phyloP scores from a whole-genome alignment of 2,329 filamentous ascomycete species.

The Metarhizium album region DNA sequence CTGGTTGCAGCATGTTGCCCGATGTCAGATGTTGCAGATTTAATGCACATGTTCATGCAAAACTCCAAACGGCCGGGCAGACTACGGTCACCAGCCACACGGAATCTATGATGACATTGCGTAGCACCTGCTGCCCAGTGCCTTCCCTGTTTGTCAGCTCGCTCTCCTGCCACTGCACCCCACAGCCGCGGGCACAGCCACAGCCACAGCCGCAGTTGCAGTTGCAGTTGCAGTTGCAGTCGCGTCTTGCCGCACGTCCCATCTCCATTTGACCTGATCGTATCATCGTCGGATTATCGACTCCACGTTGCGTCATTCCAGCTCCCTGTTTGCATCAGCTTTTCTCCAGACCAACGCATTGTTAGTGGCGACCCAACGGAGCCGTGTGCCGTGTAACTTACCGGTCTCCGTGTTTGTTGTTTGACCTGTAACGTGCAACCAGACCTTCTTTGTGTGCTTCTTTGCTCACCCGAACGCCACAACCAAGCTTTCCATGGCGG shows the following conservation, averaged over 20 bases:
- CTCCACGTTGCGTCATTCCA: constrained; percentile 3
- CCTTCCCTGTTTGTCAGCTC: neutral
- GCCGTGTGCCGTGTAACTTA: too few species aligned
- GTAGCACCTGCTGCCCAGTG: neutral
- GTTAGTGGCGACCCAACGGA: too few species aligned
- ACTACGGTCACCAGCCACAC: neutral
- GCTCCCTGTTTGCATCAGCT: neutral
- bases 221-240: neutral
- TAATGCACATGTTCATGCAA: too few species aligned
- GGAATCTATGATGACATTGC: neutral
- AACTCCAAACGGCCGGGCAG: neutral
- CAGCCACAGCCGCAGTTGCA: neutral
- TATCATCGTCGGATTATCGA: neutral
- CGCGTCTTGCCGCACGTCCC: neutral
- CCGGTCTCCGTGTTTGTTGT: too few species aligned
- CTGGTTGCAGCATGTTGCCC: too few species aligned
- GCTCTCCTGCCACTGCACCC: too few species aligned
- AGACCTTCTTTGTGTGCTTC: neutral
- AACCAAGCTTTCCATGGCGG: constrained; percentile 2
- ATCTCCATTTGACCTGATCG: too few species aligned
- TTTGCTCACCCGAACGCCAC: neutral
- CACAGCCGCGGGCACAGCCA: too few species aligned
- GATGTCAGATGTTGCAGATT: too few species aligned
- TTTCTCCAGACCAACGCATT: too few species aligned
- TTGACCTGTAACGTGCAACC: neutral